Conservation (phyloP, 768 basidiomycete genomes). For the Calocybe gangraenosa region DNA sequence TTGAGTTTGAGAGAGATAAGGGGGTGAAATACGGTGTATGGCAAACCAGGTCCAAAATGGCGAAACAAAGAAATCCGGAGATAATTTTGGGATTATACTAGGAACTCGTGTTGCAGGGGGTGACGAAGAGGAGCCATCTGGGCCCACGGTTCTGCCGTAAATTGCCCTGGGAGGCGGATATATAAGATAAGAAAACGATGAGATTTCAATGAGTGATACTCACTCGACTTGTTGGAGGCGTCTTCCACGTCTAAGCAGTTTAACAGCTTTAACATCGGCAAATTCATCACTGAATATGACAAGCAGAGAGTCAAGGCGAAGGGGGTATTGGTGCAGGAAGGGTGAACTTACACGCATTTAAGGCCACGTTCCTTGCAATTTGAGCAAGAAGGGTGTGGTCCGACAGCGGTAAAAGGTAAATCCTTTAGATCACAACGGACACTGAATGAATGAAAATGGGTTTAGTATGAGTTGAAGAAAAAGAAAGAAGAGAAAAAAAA, state of each 20-base stretch:
- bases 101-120: conserved; percentile 37
- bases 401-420: conserved; percentile 48
- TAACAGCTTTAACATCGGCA: conserved; percentile 87
- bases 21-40: conserved; percentile 61
- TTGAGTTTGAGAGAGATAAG: not conserved
- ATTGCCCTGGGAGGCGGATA: conserved; percentile 49
- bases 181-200: conserved; percentile 8
- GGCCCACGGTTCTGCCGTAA: conserved; percentile 64
- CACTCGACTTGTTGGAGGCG: conserved; percentile 84
- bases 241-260: conserved; percentile 73
- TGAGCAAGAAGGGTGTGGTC: conserved; percentile 60
- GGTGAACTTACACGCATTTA: conserved; percentile 84
- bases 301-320: conserved; percentile 4
- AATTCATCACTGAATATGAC: conserved; percentile 70
- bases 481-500: conserved; percentile 12
- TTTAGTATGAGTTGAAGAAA: conserved; percentile 1
- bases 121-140: conserved; percentile 31
- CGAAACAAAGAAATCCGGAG: conserved; percentile 76
- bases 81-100: conserved; percentile 65
- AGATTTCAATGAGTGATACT: conserved; percentile 24
- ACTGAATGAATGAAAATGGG: conserved; percentile 36
- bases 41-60: conserved; percentile 83
- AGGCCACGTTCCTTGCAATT: conserved; percentile 88
- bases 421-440: conserved; percentile 95
- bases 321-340: conserved; percentile 1